These are phyloP conservation scores for Cubamyces lactineus DNA, from an alignment of 768 basidiomycete genomes.

Conservation along the genomic window DNA sequence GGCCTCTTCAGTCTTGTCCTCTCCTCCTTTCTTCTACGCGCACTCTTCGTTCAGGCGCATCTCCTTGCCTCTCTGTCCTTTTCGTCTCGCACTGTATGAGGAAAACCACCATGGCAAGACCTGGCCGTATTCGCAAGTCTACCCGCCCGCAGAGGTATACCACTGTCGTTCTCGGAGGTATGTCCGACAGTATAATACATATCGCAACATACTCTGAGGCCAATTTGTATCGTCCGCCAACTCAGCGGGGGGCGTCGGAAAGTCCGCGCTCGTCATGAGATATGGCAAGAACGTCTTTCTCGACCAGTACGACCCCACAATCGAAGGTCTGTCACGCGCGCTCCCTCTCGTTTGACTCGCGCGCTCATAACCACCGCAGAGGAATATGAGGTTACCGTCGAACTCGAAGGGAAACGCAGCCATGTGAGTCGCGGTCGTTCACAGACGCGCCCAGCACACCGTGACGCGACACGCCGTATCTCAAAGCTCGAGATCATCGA, in stretches of 20 bases:
- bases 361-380: constrained; percentile 46
- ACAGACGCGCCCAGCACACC: constrained; percentile 3
- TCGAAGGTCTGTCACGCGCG: constrained; percentile 60
- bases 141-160: constrained; percentile 36
- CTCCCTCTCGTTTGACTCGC: neutral
- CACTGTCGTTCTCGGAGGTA: constrained; percentile 82
- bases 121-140: neutral
- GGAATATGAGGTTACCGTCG: constrained; percentile 67
- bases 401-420: constrained; percentile 58
- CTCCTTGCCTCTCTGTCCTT: neutral
- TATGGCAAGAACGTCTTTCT: constrained; percentile 75
- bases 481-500: constrained; percentile 77
- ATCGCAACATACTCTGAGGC: too few relatives aligned
- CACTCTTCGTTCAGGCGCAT: neutral
- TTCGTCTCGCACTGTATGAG: neutral
- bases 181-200: too few relatives aligned
- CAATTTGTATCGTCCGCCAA: neutral
- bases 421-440: constrained; percentile 49
- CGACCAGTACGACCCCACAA: constrained; percentile 81
- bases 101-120: constrained; percentile 12
- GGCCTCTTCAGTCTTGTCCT: constrained; percentile 4
- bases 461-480: neutral
- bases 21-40: neutral
- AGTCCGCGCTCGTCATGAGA: constrained; percentile 83
- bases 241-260: constrained; percentile 85